phyloP scores from a whole-genome alignment of 1,284 basidiomycete genomes.

The Boletus smithii region DNA sequence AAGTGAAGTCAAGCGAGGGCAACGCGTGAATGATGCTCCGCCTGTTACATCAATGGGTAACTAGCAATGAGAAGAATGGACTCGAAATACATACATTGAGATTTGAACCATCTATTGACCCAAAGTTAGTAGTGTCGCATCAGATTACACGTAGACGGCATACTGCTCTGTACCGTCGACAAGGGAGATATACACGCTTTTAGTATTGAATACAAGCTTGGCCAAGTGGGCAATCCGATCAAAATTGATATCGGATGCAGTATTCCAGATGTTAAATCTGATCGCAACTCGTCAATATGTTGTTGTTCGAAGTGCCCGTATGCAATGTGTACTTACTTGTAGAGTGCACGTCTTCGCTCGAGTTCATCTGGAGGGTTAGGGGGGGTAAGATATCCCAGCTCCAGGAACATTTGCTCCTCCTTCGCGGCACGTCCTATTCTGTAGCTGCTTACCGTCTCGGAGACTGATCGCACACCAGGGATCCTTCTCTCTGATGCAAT shows the following conservation, averaged over 20 bases:
- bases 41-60: slow-evolving; percentile 39
- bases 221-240: slow-evolving; percentile 88
- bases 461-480: slow-evolving; percentile 39
- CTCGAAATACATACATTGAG: slow-evolving; percentile 55
- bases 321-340: slow-evolving; percentile 51
- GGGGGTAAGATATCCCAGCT: slow-evolving; percentile 72
- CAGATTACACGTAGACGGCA: slow-evolving; percentile 22
- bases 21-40: slow-evolving; percentile 55
- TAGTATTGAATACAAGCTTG: slow-evolving; percentile 90
- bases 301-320: not conserved
- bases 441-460: slow-evolving; percentile 33
- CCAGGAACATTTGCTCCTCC: slow-evolving; percentile 58
- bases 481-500: slow-evolving; percentile 39
- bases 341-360: slow-evolving; percentile 75
- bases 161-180: slow-evolving; percentile 81
- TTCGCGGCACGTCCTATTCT: slow-evolving; percentile 49
- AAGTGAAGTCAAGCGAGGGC: slow-evolving; percentile 66
- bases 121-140: slow-evolving; percentile 12
- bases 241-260: slow-evolving; percentile 83
- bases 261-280: slow-evolving; percentile 86
- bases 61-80: not conserved
- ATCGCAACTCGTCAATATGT: slow-evolving; percentile 11
- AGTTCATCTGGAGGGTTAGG: slow-evolving; percentile 80
- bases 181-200: slow-evolving; percentile 79
- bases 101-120: slow-evolving; percentile 71